Evolutionary conservation across 2,329 filamentous ascomycete genomes (phyloP).

Genomic region (Cladosporium phlei): DNA sequence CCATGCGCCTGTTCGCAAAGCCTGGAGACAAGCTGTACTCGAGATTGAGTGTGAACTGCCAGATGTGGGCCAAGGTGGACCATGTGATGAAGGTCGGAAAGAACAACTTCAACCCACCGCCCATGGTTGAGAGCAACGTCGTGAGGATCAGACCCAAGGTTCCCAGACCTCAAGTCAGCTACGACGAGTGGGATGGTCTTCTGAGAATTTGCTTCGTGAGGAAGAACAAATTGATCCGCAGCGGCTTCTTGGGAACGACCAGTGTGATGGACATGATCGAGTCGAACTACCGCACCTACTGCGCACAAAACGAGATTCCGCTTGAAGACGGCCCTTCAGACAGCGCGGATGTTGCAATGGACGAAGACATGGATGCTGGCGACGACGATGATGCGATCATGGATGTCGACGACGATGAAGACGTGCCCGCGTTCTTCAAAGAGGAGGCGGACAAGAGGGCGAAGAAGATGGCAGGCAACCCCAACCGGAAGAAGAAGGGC

Average conservation of each 20-base stretch:
- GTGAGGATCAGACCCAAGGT: slow-evolving; percentile 85
- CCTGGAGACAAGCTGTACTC: slow-evolving; percentile 87
- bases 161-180: slow-evolving; percentile 80
- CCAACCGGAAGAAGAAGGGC: slow-evolving; percentile 66
- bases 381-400: slow-evolving; percentile 43
- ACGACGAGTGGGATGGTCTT: slow-evolving; percentile 92
- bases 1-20: slow-evolving; percentile 79
- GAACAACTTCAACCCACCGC: slow-evolving; percentile 95
- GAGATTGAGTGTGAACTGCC: slow-evolving; percentile 84
- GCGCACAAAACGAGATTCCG: slow-evolving; percentile 75
- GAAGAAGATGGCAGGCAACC: slow-evolving; percentile 45
- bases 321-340: slow-evolving; percentile 62
- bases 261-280: slow-evolving; percentile 80
- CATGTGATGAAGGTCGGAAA: slow-evolving; percentile 87
- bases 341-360: slow-evolving; percentile 42
- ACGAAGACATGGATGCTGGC: slow-evolving; percentile 40
- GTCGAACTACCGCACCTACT: slow-evolving; percentile 84
- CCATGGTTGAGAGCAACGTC: slow-evolving; percentile 85
- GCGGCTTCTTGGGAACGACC: slow-evolving; percentile 73
- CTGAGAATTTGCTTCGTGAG: slow-evolving; percentile 76
- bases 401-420: slow-evolving; percentile 60
- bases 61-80: slow-evolving; percentile 76
- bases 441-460: slow-evolving; percentile 50
- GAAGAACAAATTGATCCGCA: slow-evolving; percentile 85
- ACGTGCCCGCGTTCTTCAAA: slow-evolving; percentile 80